Conservation (phyloP, 1,284 basidiomycete genomes). For the Microbotryum lychnidis-dioicae region DNA sequence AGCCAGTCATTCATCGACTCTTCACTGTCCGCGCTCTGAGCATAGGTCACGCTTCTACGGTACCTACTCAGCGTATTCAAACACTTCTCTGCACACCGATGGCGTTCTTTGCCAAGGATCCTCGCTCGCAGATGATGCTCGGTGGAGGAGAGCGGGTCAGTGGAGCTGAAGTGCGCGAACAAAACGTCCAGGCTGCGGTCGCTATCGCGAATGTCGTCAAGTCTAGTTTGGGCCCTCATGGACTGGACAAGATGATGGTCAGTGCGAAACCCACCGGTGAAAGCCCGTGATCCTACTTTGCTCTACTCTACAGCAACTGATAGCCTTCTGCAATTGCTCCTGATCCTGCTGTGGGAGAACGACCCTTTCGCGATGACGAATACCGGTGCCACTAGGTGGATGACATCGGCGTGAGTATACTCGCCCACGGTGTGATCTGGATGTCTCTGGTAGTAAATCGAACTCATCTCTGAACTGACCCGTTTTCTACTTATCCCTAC, state of each 20-base stretch:
- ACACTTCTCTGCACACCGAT: background rate
- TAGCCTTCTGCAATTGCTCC: too few species aligned
- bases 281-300: background rate
- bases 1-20: too few species aligned
- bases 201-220: conserved; percentile 97
- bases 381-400: conserved; percentile 68
- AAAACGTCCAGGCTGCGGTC: conserved; percentile 78
- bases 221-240: conserved; percentile 85
- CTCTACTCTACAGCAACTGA: too few species aligned
- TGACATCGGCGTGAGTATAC: conserved; percentile 75
- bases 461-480: background rate
- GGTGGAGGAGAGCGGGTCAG: conserved; percentile 29
- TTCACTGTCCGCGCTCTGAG: too few species aligned
- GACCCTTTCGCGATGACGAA: conserved; percentile 2
- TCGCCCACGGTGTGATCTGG: background rate
- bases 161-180: conserved; percentile 31
- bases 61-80: too few species aligned
- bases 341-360: conserved; percentile 1
- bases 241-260: conserved; percentile 62
- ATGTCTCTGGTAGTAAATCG: background rate
- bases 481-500: background rate
- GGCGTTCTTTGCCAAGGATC: conserved; percentile 31
- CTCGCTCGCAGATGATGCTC: conserved; percentile 29
- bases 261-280: background rate
- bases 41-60: too few species aligned